Conservation (phyloP, 371 early-diverging fungal species). For the Parasitella parasitica region DNA sequence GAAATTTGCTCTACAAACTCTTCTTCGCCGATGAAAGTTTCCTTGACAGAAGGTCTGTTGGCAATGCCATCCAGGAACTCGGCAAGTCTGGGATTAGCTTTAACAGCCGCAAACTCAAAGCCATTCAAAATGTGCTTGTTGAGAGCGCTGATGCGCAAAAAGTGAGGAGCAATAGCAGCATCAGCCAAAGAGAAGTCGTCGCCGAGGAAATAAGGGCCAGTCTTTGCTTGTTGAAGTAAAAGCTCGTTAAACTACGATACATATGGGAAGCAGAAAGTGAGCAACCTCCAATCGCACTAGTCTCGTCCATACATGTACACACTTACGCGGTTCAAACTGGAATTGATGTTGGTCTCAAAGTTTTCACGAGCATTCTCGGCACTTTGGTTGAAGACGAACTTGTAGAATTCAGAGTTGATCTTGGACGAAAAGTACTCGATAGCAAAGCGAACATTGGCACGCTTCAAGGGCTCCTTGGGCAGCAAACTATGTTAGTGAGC, state of each 20-base stretch:
- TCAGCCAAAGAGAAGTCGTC: conserved; percentile 61
- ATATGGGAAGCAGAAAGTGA: neutral
- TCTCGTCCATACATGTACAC: neutral
- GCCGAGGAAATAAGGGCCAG: conserved; percentile 67
- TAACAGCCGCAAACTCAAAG: conserved; percentile 16
- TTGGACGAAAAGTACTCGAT: conserved; percentile 55
- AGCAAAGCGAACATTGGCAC: conserved; percentile 52
- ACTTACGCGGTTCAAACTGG: conserved; percentile 34
- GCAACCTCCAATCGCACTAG: neutral
- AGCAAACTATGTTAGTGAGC: conserved; percentile 24
- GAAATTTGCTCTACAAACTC: conserved; percentile 6
- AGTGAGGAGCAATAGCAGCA: conserved; percentile 54
- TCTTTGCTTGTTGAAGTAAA: conserved; percentile 41
- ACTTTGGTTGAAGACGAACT: conserved; percentile 18
- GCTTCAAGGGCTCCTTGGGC: conserved; percentile 44
- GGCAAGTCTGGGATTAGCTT: conserved; percentile 26
- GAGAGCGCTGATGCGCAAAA: conserved; percentile 28
- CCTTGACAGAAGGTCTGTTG: conserved; percentile 25
- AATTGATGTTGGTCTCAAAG: conserved; percentile 13
- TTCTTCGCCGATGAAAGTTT: conserved; percentile 30
- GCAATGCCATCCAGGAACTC: conserved; percentile 34
- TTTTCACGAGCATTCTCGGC: conserved; percentile 26
- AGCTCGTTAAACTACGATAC: conserved; percentile 38
- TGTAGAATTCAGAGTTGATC: conserved; percentile 31
- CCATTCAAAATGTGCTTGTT: conserved; percentile 16